Conservation (phyloP, 495 filamentous ascomycete species). For the Neurospora sp. region DNA sequence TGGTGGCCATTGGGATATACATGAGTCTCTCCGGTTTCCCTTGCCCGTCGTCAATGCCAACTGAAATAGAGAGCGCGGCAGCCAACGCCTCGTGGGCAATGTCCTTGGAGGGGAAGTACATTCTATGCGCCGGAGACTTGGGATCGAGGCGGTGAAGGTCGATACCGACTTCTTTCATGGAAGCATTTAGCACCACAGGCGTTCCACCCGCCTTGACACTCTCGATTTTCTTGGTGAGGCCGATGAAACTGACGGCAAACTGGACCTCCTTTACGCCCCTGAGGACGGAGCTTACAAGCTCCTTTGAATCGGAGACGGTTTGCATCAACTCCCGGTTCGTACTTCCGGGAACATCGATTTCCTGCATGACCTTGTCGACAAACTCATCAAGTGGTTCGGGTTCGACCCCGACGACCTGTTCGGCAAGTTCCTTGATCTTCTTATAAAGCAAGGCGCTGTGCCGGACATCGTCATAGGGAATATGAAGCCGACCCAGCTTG, state of each 20-base stretch:
- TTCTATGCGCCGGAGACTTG: slow-evolving; percentile 88
- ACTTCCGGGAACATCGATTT: slow-evolving; percentile 63
- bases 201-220: slow-evolving; percentile 52
- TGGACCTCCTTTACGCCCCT: slow-evolving; percentile 93
- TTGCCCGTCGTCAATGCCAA: slow-evolving; percentile 80
- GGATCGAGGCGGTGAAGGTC: slow-evolving; percentile 90
- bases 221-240: slow-evolving; percentile 67
- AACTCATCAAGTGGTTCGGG: slow-evolving; percentile 45
- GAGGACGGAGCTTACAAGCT: slow-evolving; percentile 81
- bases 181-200: slow-evolving; percentile 69
- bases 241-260: slow-evolving; percentile 86
- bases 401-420: slow-evolving; percentile 12
- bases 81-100: slow-evolving; percentile 91
- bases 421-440: slow-evolving; percentile 21
- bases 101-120: slow-evolving; percentile 94
- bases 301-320: slow-evolving; percentile 84
- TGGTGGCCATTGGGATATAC: slow-evolving; percentile 96
- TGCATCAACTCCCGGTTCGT: slow-evolving; percentile 66
- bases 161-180: slow-evolving; percentile 91
- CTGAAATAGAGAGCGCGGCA: slow-evolving; percentile 81
- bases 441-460: slow-evolving; percentile 44
- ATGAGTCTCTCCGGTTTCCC: slow-evolving; percentile 77
- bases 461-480: slow-evolving; percentile 80
- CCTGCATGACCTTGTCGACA: slow-evolving; percentile 67
- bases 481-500: slow-evolving; percentile 79